Evolutionary conservation across 768 basidiomycete species (phyloP).

Genomic region (Mycena rebaudengoi): DNA sequence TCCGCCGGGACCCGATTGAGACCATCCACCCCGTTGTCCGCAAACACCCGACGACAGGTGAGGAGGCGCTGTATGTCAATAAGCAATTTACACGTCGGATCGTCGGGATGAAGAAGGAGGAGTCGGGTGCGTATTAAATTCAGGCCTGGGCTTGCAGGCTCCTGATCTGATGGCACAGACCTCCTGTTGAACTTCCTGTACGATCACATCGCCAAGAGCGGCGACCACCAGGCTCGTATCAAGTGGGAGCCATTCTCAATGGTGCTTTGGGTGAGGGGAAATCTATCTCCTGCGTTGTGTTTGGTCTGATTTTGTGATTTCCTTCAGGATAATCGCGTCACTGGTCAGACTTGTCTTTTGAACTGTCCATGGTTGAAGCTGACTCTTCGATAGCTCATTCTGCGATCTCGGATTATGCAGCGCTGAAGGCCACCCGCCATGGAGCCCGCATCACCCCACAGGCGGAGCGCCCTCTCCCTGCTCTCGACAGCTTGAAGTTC

Average conservation of each 20-base stretch:
- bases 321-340: conserved; percentile 84
- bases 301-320: background rate
- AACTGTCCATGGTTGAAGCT: background rate
- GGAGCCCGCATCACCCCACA: conserved; percentile 86
- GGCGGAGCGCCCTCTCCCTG: conserved; percentile 80
- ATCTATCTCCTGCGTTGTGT: background rate
- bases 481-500: conserved; percentile 41
- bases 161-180: conserved; percentile 47
- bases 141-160: background rate
- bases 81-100: conserved; percentile 83
- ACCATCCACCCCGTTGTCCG: conserved; percentile 82
- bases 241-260: conserved; percentile 83
- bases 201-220: conserved; percentile 80
- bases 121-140: conserved; percentile 64
- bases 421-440: conserved; percentile 72
- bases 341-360: conserved; percentile 57
- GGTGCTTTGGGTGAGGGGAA: conserved; percentile 36
- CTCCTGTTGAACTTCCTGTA: conserved; percentile 72
- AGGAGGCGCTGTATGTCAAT: conserved; percentile 89
- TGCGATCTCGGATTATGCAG: conserved; percentile 80
- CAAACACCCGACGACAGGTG: conserved; percentile 87
- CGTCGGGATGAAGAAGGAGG: conserved; percentile 86
- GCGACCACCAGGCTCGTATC: conserved; percentile 80
- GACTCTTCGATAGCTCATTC: conserved; percentile 49
- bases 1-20: conserved; percentile 85